Conservation (phyloP, 768 basidiomycete species). For the Termitomyces sp. region DNA sequence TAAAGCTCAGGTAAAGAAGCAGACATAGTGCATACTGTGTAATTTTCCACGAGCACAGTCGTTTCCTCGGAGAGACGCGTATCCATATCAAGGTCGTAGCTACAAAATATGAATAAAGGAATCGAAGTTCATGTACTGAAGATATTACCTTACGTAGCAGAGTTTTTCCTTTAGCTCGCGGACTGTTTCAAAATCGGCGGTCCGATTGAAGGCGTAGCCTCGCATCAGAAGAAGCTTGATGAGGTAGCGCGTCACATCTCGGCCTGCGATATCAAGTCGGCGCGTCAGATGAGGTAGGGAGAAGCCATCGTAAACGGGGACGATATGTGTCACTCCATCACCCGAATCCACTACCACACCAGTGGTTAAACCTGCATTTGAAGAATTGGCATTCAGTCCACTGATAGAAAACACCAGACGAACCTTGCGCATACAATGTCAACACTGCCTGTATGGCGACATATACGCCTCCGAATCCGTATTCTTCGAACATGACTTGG, state of each 20-base stretch:
- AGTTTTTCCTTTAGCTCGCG: constrained; percentile 98
- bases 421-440: constrained; percentile 97
- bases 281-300: constrained; percentile 92
- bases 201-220: constrained; percentile 99
- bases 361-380: constrained; percentile 78
- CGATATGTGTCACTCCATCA: constrained; percentile 98
- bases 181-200: constrained; percentile 99
- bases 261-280: constrained; percentile 94
- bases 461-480: constrained; percentile 93
- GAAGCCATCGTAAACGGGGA: constrained; percentile 97
- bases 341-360: constrained; percentile 99
- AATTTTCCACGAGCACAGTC: constrained; percentile 92
- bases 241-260: constrained; percentile 97
- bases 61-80: constrained; percentile 93
- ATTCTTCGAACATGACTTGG: constrained; percentile 99
- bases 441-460: constrained; percentile 98
- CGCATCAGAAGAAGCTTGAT: constrained; percentile 99
- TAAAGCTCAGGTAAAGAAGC: not conserved
- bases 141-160: constrained; percentile 87
- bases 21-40: constrained; percentile 59
- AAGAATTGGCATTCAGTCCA: not conserved
- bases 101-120: constrained; percentile 22
- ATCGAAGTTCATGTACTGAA: not conserved
- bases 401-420: constrained; percentile 18
- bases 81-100: constrained; percentile 96